Conservation (phyloP, 352 stramenopile species). For the Phytophthora foliorum region DNA sequence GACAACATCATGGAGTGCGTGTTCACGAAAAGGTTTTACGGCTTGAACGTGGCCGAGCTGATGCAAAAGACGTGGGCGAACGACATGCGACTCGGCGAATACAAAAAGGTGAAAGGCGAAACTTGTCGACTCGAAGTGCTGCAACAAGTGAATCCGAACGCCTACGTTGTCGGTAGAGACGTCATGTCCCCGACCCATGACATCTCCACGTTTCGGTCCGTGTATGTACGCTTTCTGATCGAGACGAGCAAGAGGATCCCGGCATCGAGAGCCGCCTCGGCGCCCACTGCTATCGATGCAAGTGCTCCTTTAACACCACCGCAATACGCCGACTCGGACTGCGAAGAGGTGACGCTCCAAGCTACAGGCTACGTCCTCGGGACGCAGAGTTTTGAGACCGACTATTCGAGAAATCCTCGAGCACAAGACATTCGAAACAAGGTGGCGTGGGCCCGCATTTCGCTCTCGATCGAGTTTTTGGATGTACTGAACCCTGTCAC, state of each 20-base stretch:
- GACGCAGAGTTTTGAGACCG: conserved; percentile 49
- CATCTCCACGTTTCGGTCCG: conserved; percentile 43
- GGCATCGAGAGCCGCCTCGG: neutral
- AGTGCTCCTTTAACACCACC: conserved; percentile 20
- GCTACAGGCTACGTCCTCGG: conserved; percentile 47
- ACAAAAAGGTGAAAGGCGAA: conserved; percentile 53
- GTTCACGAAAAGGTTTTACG: conserved; percentile 48
- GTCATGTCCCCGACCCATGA: conserved; percentile 44
- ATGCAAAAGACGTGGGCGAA: conserved; percentile 56
- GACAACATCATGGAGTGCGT: conserved; percentile 49
- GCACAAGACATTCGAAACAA: conserved; percentile 7
- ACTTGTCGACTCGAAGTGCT: conserved; percentile 48
- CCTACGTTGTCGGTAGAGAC: conserved; percentile 45
- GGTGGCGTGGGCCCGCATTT: conserved; percentile 49
- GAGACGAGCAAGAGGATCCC: conserved; percentile 36
- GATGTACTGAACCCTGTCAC: conserved; percentile 39
- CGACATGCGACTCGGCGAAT: conserved; percentile 48
- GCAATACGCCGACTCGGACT: conserved; percentile 20
- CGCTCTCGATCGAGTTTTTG: conserved; percentile 54
- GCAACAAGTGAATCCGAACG: conserved; percentile 46
- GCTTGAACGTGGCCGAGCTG: conserved; percentile 35
- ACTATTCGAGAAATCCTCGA: conserved; percentile 17
- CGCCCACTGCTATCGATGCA: conserved; percentile 24
- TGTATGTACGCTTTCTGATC: conserved; percentile 54
- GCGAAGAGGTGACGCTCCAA: conserved; percentile 23